Evolutionary conservation across 257 asterid species (phyloP).

Genomic region (Nicotiana sylvestris): DNA sequence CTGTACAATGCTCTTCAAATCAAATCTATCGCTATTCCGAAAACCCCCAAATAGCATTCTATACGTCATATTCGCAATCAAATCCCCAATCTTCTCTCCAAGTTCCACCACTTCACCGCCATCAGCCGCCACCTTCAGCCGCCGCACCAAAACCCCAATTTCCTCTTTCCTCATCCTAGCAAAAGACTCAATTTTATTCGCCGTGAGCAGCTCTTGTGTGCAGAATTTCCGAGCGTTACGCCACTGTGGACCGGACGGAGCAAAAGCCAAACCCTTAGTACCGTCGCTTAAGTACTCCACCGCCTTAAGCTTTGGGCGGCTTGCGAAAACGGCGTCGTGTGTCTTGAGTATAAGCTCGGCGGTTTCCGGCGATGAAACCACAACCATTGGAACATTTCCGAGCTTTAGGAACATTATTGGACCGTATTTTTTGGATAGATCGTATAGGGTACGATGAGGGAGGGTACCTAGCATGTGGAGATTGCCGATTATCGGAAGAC

Average conservation of each 20-base stretch:
- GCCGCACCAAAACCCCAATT: not conserved
- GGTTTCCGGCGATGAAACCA: not conserved
- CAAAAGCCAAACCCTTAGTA: not conserved
- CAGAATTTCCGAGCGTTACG: not conserved
- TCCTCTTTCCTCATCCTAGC: conserved; percentile 13
- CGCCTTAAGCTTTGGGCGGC: not conserved
- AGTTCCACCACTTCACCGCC: conserved; percentile 1
- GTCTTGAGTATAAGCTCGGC: conserved; percentile 9
- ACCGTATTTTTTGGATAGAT: not conserved
- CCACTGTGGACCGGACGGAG: conserved; percentile 3
- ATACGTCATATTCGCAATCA: conserved; percentile 11
- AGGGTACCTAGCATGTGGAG: conserved; percentile 8
- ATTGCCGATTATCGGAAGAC: conserved; percentile 6
- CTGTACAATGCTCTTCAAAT: not conserved
- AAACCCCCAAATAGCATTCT: conserved; percentile 6
- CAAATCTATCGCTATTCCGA: not conserved
- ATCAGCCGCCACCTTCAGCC: not conserved
- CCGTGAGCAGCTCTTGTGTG: conserved; percentile 3
- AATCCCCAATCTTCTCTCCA: not conserved
- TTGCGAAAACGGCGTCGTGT: conserved; percentile 10
- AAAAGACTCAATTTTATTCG: not conserved
- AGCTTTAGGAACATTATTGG: not conserved
- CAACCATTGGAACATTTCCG: not conserved
- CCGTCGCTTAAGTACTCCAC: not conserved
- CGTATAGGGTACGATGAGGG: conserved; percentile 7